Evolutionary conservation across 768 basidiomycete genomes (phyloP).

Genomic region (Mycena venus): DNA sequence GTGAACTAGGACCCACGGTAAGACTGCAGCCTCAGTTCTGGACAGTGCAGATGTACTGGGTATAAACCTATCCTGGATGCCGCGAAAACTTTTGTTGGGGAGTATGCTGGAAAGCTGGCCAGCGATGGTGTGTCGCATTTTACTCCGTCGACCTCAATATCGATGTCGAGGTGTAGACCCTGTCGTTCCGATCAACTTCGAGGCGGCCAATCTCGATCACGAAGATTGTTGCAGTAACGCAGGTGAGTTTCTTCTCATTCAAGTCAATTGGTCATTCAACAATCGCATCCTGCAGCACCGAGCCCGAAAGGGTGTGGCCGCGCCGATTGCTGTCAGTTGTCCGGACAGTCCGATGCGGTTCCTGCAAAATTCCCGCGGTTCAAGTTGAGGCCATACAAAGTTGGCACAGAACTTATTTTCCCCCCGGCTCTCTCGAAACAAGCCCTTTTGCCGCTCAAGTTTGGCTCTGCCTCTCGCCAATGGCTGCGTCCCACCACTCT

Average conservation of each 20-base stretch:
- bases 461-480: constrained; percentile 28
- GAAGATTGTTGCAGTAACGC: constrained; percentile 26
- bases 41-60: constrained; percentile 36
- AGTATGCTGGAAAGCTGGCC: constrained; percentile 23
- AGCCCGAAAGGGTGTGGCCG: constrained; percentile 30
- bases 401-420: constrained; percentile 35
- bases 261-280: not conserved
- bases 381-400: constrained; percentile 32
- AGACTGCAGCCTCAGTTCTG: too few species aligned
- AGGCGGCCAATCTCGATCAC: constrained; percentile 33
- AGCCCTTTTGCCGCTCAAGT: constrained; percentile 18
- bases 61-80: constrained; percentile 37
- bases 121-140: constrained; percentile 8
- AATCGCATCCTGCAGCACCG: constrained; percentile 8
- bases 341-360: not conserved
- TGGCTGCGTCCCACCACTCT: constrained; percentile 36
- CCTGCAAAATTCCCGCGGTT: constrained; percentile 35
- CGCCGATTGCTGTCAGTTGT: constrained; percentile 32
- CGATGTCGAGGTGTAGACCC: not conserved
- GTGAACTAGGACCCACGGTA: too few species aligned
- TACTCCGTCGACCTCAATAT: not conserved
- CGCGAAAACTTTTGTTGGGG: constrained; percentile 36
- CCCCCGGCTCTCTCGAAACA: constrained; percentile 33
- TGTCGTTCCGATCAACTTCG: constrained; percentile 32
- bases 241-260: not conserved